These are phyloP conservation scores for Talaromyces amestolkiae DNA, from an alignment of 2,329 filamentous ascomycete species.

Conservation along the genomic window DNA sequence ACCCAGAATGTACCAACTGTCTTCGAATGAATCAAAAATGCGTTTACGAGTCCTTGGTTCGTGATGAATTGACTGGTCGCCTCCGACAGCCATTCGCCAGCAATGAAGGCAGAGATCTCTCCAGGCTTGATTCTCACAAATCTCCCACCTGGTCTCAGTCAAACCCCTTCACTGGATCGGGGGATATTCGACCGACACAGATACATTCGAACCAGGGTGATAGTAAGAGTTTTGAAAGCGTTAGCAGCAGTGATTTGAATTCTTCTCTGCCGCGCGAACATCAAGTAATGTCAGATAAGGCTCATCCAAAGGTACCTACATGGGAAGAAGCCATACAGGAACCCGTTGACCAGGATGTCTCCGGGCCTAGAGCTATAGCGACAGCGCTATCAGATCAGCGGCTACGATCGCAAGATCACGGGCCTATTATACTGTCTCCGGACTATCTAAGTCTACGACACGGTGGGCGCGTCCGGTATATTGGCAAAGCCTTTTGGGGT, in stretches of 20 bases:
- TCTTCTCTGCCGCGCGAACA: neutral
- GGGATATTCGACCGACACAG: neutral
- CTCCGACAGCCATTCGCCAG: neutral
- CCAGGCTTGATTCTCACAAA: neutral
- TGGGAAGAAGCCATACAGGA: neutral
- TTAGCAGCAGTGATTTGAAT: neutral
- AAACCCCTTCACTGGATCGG: neutral
- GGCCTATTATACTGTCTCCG: neutral
- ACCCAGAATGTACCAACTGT: conserved; percentile 23
- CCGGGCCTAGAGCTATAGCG: neutral
- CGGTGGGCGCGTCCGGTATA: conserved; percentile 6
- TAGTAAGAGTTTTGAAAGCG: neutral
- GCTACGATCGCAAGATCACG: neutral
- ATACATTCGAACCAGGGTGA: neutral
- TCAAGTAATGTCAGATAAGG: too few species aligned
- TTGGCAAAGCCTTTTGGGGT: conserved; percentile 11
- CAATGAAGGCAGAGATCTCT: too few species aligned
- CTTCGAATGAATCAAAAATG: conserved; percentile 20
- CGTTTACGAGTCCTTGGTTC: conserved; percentile 13
- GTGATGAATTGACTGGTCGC: neutral
- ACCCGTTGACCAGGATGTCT: neutral
- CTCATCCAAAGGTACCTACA: neutral
- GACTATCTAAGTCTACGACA: conserved; percentile 14
- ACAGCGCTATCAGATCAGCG: neutral
- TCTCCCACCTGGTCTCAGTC: neutral